These are phyloP conservation scores for Linnemannia zychae DNA, from an alignment of 192 early-diverging fungal species.

Conservation along the genomic window DNA sequence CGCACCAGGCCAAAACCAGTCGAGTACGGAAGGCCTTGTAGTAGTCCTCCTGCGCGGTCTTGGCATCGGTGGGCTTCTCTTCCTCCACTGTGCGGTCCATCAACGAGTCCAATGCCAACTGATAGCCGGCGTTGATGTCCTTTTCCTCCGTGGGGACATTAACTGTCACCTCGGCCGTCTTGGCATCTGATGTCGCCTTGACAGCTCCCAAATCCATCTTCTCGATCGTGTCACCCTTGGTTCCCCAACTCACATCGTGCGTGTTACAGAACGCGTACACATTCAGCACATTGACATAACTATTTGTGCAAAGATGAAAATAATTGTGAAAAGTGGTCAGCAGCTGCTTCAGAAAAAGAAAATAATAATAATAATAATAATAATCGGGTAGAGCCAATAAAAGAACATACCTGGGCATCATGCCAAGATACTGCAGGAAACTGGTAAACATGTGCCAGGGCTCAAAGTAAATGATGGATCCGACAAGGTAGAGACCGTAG, in stretches of 20 bases:
- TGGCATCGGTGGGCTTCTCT: slow-evolving; percentile 64
- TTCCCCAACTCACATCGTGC: slow-evolving; percentile 96
- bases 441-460: slow-evolving; percentile 90
- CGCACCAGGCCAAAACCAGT: slow-evolving; percentile 88
- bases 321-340: neutral
- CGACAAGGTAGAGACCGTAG: slow-evolving; percentile 86
- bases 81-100: slow-evolving; percentile 56
- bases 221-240: slow-evolving; percentile 87
- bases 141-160: slow-evolving; percentile 78
- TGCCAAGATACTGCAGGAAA: slow-evolving; percentile 62
- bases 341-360: neutral
- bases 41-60: slow-evolving; percentile 87
- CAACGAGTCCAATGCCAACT: slow-evolving; percentile 74
- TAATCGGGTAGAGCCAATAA: neutral
- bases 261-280: slow-evolving; percentile 97
- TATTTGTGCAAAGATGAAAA: neutral
- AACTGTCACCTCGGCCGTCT: slow-evolving; percentile 80
- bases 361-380: neutral
- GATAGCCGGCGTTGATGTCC: slow-evolving; percentile 85
- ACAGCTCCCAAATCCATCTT: slow-evolving; percentile 80
- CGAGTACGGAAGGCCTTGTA: slow-evolving; percentile 90
- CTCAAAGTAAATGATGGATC: slow-evolving; percentile 84
- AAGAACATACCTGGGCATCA: slow-evolving; percentile 39
- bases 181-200: slow-evolving; percentile 70
- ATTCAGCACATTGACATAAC: slow-evolving; percentile 87